These are phyloP conservation scores for Pyrus bretschneideri DNA, from an alignment of 306 rosid species.

Conservation along the genomic window DNA sequence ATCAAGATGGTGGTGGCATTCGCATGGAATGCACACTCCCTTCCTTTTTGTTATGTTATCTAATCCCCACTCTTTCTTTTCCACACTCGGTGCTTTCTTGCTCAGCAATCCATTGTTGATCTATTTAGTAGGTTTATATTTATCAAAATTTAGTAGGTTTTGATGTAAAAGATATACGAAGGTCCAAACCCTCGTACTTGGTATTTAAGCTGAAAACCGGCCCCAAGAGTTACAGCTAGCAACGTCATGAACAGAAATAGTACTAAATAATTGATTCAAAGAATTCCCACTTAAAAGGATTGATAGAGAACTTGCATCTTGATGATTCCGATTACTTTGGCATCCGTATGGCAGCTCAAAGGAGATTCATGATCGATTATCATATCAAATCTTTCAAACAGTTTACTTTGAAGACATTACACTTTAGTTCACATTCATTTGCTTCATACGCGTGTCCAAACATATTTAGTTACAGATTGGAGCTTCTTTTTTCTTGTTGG, in stretches of 20 bases:
- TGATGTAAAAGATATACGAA: background rate
- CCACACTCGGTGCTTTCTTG: conserved; percentile 49
- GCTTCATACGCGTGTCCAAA: background rate
- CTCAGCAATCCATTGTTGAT: conserved; percentile 56
- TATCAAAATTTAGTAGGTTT: background rate
- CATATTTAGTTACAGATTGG: background rate
- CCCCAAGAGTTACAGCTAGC: background rate
- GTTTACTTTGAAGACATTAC: background rate
- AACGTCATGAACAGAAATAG: background rate
- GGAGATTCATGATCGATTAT: background rate
- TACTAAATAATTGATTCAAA: too few species aligned
- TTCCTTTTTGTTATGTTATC: conserved; percentile 43
- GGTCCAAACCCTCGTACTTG: background rate
- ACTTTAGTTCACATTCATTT: background rate
- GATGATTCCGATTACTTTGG: background rate
- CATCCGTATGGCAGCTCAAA: background rate
- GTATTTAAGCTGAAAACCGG: background rate
- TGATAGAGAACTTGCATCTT: background rate
- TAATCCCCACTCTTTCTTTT: conserved; percentile 25
- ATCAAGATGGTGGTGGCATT: conserved; percentile 47
- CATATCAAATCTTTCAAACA: background rate
- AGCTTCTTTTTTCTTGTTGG: background rate
- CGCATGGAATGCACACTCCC: conserved; percentile 73
- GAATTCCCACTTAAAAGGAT: background rate
- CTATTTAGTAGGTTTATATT: background rate